Evolutionary conservation across 2,329 filamentous ascomycete genomes (phyloP).

Genomic region (Hortaea sp.): DNA sequence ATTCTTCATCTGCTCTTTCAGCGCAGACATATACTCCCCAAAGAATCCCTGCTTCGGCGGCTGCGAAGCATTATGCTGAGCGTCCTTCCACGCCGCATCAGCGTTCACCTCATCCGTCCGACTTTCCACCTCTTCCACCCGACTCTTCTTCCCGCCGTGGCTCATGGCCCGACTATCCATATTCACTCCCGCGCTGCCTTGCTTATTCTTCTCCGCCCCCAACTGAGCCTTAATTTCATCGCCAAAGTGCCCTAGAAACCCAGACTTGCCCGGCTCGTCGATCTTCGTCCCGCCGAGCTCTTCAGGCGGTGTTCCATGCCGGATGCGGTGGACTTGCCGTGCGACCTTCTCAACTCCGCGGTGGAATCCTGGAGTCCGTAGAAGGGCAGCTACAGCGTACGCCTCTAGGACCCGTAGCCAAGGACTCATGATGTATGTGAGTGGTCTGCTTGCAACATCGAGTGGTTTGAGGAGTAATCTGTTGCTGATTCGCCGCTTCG

Average conservation of each 20-base stretch:
- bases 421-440: constrained; percentile 15
- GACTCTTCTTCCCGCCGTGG: constrained; percentile 7
- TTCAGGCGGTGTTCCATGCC: constrained; percentile 38
- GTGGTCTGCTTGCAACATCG: no score
- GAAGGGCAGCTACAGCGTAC: constrained; percentile 32
- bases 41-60: constrained; percentile 17
- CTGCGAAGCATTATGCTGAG: constrained; percentile 5
- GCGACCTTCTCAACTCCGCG: constrained; percentile 42
- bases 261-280: constrained; percentile 26
- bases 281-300: constrained; percentile 41
- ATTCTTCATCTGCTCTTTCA: constrained; percentile 18
- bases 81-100: constrained; percentile 18
- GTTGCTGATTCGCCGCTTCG: no score
- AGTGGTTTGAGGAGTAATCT: no score
- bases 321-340: constrained; percentile 33
- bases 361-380: constrained; percentile 46
- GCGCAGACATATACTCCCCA: constrained; percentile 20
- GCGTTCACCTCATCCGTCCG: constrained; percentile 11
- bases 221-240: constrained; percentile 38
- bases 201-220: constrained; percentile 15
- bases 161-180: constrained; percentile 12
- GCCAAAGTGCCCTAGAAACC: constrained; percentile 40
- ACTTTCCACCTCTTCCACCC: constrained; percentile 5
- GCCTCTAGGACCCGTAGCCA: constrained; percentile 33
- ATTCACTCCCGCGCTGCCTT: constrained; percentile 8